Conservation (phyloP, 2,329 filamentous ascomycete species). For the Apiospora koreana region DNA sequence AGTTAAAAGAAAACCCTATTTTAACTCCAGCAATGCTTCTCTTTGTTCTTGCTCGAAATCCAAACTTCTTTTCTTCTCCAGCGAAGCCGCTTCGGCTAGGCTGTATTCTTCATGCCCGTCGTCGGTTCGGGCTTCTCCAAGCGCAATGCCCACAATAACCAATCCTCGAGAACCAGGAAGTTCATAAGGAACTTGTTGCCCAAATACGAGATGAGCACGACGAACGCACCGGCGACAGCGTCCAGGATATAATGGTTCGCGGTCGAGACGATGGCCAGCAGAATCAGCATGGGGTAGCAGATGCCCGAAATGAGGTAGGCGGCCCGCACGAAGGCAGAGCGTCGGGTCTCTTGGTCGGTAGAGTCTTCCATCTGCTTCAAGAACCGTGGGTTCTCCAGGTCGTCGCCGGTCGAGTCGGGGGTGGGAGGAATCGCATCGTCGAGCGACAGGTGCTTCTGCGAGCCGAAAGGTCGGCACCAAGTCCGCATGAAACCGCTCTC, state of each 20-base stretch:
- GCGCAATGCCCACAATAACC: slow-evolving; percentile 60
- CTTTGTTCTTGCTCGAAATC: background rate
- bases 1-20: background rate
- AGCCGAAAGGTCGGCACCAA: slow-evolving; percentile 16
- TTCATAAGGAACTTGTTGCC: slow-evolving; percentile 56
- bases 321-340: slow-evolving; percentile 20
- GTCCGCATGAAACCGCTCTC: slow-evolving; percentile 51
- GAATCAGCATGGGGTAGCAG: slow-evolving; percentile 53
- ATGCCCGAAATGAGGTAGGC: slow-evolving; percentile 40
- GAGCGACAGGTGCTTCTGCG: background rate
- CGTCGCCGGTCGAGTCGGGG: background rate
- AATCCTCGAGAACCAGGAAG: slow-evolving; percentile 64
- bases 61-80: too few relatives aligned
- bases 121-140: slow-evolving; percentile 65
- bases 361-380: background rate
- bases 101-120: slow-evolving; percentile 32
- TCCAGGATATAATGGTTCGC: slow-evolving; percentile 68
- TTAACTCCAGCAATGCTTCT: background rate
- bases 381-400: background rate
- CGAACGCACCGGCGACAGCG: slow-evolving; percentile 62
- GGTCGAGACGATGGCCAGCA: slow-evolving; percentile 60
- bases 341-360: slow-evolving; percentile 20
- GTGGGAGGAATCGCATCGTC: background rate
- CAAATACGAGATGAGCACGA: slow-evolving; percentile 61
- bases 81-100: background rate